Evolutionary conservation across 768 basidiomycete genomes (phyloP).

Genomic region (Gloeopeniophorella convolvens): DNA sequence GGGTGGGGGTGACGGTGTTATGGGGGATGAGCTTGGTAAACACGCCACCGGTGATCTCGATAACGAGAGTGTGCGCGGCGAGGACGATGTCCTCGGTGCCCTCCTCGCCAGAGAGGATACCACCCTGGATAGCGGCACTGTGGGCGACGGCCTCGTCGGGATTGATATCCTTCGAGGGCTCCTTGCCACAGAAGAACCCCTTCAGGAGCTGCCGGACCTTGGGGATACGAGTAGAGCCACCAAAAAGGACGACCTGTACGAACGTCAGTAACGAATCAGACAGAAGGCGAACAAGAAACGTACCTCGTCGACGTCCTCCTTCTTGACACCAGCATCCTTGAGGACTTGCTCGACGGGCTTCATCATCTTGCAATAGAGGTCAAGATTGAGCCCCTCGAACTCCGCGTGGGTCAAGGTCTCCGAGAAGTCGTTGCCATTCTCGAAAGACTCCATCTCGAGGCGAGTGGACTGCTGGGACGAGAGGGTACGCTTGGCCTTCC

Average conservation of each 20-base stretch:
- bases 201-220: slow-evolving; percentile 98
- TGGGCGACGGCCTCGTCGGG: slow-evolving; percentile 99
- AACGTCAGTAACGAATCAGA: not conserved
- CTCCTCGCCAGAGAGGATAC: slow-evolving; percentile 93
- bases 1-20: slow-evolving; percentile 97
- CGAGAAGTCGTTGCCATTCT: slow-evolving; percentile 93
- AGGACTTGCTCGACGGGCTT: slow-evolving; percentile 98
- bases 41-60: slow-evolving; percentile 97
- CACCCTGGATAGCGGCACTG: slow-evolving; percentile 97
- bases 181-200: slow-evolving; percentile 90
- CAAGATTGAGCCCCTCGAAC: slow-evolving; percentile 98
- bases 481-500: slow-evolving; percentile 60
- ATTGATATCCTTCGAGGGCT: slow-evolving; percentile 98
- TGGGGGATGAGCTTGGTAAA: slow-evolving; percentile 97
- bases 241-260: slow-evolving; percentile 75
- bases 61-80: slow-evolving; percentile 94
- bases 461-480: slow-evolving; percentile 87
- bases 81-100: slow-evolving; percentile 87
- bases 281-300: slow-evolving; percentile 16
- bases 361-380: slow-evolving; percentile 99
- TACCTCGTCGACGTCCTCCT: slow-evolving; percentile 92
- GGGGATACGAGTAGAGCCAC: slow-evolving; percentile 98
- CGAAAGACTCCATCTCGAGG: slow-evolving; percentile 94
- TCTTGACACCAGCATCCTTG: slow-evolving; percentile 97
- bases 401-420: slow-evolving; percentile 97